phyloP scores from a whole-genome alignment of 2,329 filamentous ascomycete species.

The Microthyrium microscopicum region DNA sequence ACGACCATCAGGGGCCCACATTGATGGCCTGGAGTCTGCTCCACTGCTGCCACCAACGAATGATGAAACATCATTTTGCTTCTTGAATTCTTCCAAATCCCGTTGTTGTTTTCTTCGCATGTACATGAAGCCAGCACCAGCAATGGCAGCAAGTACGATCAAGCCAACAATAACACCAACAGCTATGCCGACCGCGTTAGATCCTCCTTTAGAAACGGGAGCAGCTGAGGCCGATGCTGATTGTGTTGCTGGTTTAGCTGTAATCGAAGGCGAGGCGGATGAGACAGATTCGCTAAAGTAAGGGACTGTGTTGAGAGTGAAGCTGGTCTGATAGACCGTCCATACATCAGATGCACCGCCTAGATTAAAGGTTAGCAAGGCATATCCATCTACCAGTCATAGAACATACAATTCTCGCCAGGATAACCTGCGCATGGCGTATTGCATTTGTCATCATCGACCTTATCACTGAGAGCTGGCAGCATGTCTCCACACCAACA shows the following conservation, averaged over 20 bases:
- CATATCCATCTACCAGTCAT: background rate
- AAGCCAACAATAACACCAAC: constrained; percentile 79
- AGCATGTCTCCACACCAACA: constrained; percentile 62
- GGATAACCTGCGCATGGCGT: constrained; percentile 47
- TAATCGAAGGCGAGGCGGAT: constrained; percentile 7
- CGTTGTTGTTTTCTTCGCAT: constrained; percentile 60
- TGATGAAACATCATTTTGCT: constrained; percentile 61
- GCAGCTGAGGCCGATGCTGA: background rate
- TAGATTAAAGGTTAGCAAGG: constrained; percentile 16
- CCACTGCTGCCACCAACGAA: constrained; percentile 49
- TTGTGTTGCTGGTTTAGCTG: constrained; percentile 8
- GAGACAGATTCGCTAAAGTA: constrained; percentile 14
- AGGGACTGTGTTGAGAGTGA: constrained; percentile 22
- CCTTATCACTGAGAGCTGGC: constrained; percentile 39
- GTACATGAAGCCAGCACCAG: constrained; percentile 56
- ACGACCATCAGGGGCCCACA: constrained; percentile 57
- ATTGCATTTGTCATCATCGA: constrained; percentile 44
- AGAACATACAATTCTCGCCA: constrained; percentile 45
- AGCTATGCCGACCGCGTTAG: constrained; percentile 72
- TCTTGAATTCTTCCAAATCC: constrained; percentile 67
- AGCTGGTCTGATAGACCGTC: constrained; percentile 35
- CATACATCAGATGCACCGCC: constrained; percentile 40
- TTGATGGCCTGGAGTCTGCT: constrained; percentile 49
- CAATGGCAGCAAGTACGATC: constrained; percentile 46
- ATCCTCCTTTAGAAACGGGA: constrained; percentile 18